Base-by-base conservation (phyloP, 2,329 filamentous ascomycete genomes). In the Diaporthe caulivora region DNA sequence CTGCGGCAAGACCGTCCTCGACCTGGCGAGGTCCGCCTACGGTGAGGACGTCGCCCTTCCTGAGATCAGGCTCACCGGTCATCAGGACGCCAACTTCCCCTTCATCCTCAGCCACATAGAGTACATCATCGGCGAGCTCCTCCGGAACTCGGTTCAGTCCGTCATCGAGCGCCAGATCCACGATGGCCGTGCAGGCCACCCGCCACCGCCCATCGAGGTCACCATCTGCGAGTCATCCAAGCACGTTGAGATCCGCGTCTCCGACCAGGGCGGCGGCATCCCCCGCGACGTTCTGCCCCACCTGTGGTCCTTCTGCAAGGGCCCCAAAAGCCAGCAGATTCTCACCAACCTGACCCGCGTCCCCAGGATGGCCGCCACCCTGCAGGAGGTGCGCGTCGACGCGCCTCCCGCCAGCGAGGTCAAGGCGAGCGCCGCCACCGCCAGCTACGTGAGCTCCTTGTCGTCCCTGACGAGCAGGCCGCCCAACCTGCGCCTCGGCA, bases 271-370 rank as follows among this genome's bases (percentile, higher is more conserved):
- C 64, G 97, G 97, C 75, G 97, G 97, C 47, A 94, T 99, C 70
- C 92, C 95, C 0, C 91, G 92, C 64, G 94, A 97, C 55, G 91
- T 96, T 73, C 86, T 98, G 29, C 95, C 96, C 0, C 93, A 97
- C 80, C 88, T 99, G 8, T 99, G 97, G 97, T 97, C 95, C 34
- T 99, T 99, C 82, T 95, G 92, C 83, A 98, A 98, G 83, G 96
- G 96, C 0, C 95, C 95, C 2, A 91, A 94, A 47, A 93, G 92
- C 73, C 88, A 92, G 77, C 89, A 91, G 74, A 91, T 95, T 5
- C 88, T 98, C n/a, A 87, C 94, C 78, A 98, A 98, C 81, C 88
- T 99, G 11, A 91, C 90, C 15, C 91, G 93, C 76, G 96, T 99
- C 2, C 97, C 97, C 3, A 93, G 94, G 75, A 93, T 99, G 88